Evolutionary conservation across 192 early-diverging fungal species (phyloP), one percentile per base, ranked within the genome.

Genomic region (Chytriomyces hyalinus): DNA sequence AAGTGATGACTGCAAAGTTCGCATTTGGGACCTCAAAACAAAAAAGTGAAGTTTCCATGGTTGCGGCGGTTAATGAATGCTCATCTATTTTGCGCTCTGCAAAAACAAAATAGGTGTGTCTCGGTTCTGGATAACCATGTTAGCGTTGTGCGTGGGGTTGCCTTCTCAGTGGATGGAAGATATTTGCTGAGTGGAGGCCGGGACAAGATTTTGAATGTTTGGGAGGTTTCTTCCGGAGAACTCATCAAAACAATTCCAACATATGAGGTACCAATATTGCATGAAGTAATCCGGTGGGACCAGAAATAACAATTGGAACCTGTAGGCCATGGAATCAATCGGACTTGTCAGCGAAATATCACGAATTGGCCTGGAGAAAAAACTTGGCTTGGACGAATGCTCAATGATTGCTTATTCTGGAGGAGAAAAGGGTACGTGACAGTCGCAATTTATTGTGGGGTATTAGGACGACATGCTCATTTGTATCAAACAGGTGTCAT

Each of bases 171-270:
- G 49, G 87, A 92, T 57, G 95, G 92, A 22, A 73, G 83, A 47
- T 83, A 82, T 49, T 87, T 98, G 76, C 82, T 97, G 24, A 92
- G 89, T 51, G 94, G 93, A 67, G 94, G 91, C 3, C 92, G 98
- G 65, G 98, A 99, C 77, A 93, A 92, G 70, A 93, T 98, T 17
- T 87, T 97, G 3, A 95, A 92, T 78, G 85, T 98, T 6, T 98
- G 96, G 95, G 90, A 93, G 70, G 82, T 97, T 79, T 79, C 83
- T 46, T 22, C 65, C 6, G 76, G 76, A 68, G 84, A 87, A 51
- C 81, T 95, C 5, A 80, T 87, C 6, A 92, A 92, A 45, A 99
- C 96, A 0, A 89, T 94, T 57, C 96, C 97, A 6, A 88, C 94
- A 1, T 96, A 89, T 71, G 97, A 99, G 70, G 70, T 78, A 57